Base-by-base conservation (phyloP, 352 stramenopile species). In the Phytophthora pisi region DNA sequence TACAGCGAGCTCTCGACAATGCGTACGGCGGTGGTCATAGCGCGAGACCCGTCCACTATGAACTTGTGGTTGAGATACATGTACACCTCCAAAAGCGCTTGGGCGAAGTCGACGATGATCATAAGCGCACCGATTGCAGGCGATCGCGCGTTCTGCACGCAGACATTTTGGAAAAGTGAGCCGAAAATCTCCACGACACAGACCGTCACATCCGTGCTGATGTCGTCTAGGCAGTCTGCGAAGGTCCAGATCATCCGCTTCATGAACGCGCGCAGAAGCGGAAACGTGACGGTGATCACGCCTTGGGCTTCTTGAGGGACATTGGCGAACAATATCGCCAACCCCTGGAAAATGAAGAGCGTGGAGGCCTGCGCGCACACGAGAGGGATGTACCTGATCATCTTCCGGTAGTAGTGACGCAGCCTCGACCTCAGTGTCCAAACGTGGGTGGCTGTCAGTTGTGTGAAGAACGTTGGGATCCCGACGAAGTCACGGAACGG, bases 161-260 rank as follows among this genome's bases (percentile, higher is more conserved):
- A 76, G 18, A 68, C 59, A 28, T 72, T 78, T n/a, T 72, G 57
- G 30, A 72, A 78, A 13, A 78, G 52, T 8, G 66, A 68, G 3
- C 70, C 66, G 6, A 69, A 71, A 45, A 78, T 68, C 30, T 78
- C 66, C 31, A 62, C 55, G 9, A 72, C 51, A 23, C 66, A 78
- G 10, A 78, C n/a, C 3, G 57, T 70, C 24, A 72, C 62, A 11
- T 72, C 70, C 0, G 57, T 78, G n/a, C 57, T 67, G 40, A 78
- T 60, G 42, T 78, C 70, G 11, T 54, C 50, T 2, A 78, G 53
- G 4, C 60, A 72, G 13, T 49, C 23, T 0, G 66, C 42, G 23
- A 66, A 75, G 5, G 24, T 51, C 61, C 66, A 72, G 11, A 68
- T 40, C 28, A 65, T 53, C 11, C 66, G 66, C 54, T 75, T 75